These are phyloP conservation scores for Rhododendron molle DNA, from an alignment of 148 eudicot species.

Conservation along the genomic window DNA sequence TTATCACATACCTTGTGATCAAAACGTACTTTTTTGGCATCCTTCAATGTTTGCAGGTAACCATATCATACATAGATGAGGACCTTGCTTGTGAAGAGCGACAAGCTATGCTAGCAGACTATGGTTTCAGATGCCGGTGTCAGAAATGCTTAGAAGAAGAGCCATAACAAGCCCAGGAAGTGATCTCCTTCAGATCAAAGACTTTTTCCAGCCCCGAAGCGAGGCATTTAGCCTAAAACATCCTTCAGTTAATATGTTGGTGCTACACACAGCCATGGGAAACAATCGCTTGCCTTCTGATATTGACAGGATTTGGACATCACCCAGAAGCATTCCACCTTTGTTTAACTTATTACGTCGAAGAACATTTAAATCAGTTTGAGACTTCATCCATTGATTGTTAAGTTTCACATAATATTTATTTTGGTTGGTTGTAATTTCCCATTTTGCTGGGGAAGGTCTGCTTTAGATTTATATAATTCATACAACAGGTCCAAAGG, in stretches of 20 bases:
- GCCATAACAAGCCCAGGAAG: background rate
- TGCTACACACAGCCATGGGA: background rate
- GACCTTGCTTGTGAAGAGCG: constrained; percentile 75
- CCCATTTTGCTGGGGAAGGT: background rate
- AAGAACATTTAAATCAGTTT: background rate
- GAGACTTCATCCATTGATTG: background rate
- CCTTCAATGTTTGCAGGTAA: constrained; percentile 47
- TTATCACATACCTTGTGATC: background rate
- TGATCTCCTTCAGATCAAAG: background rate
- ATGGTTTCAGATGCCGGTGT: constrained; percentile 83
- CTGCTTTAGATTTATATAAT: background rate
- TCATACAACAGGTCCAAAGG: background rate
- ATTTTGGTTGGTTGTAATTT: background rate
- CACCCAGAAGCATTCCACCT: background rate
- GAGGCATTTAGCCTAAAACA: background rate
- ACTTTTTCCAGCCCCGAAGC: background rate
- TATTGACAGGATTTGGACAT: background rate
- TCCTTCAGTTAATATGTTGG: background rate
- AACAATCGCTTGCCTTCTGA: background rate
- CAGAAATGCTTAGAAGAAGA: constrained; percentile 63
- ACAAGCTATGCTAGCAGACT: constrained; percentile 74
- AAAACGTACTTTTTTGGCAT: background rate
- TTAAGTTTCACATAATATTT: background rate
- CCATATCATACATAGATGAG: constrained; percentile 89
- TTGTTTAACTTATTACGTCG: too few species aligned